Evolutionary conservation across 768 basidiomycete genomes (phyloP).

Genomic region (Hemileccinum rubropunctum): DNA sequence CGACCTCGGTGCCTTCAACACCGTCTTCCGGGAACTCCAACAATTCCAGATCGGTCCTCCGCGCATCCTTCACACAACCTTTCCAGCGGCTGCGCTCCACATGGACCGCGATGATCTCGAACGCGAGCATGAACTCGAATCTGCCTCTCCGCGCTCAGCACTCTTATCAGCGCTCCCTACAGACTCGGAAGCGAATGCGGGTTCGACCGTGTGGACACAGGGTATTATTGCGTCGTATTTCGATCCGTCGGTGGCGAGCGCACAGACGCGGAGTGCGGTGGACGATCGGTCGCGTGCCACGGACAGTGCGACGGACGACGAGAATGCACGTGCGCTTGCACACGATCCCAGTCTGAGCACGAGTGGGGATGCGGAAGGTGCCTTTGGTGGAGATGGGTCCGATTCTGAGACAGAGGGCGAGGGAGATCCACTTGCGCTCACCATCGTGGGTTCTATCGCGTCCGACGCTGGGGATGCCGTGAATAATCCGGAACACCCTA

Average conservation of each 20-base stretch:
- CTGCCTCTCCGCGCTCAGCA: conserved; percentile 27
- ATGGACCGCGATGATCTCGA: conserved; percentile 15
- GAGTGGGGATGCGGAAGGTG: conserved; percentile 8
- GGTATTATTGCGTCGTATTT: conserved; percentile 59
- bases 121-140: conserved; percentile 23
- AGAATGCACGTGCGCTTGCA: background rate
- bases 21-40: conserved; percentile 64
- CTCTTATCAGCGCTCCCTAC: conserved; percentile 24
- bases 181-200: conserved; percentile 40
- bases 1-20: conserved; percentile 69
- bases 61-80: conserved; percentile 21
- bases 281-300: conserved; percentile 26
- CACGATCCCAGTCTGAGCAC: background rate
- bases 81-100: conserved; percentile 10
- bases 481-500: conserved; percentile 48
- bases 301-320: conserved; percentile 20
- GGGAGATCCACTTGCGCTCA: conserved; percentile 23
- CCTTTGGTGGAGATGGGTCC: conserved; percentile 17
- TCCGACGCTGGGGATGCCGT: conserved; percentile 17
- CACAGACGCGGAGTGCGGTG: conserved; percentile 22
- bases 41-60: conserved; percentile 50
- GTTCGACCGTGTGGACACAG: conserved; percentile 67
- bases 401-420: conserved; percentile 40
- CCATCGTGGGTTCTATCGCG: conserved; percentile 25
- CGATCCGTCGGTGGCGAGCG: conserved; percentile 30